A percentile compares a stretch with the other conserved stretches of the same genome.
These are phyloP conservation scores for Venturia effusa DNA, from an alignment of 2,329 filamentous ascomycete species.

Conservation along the genomic window DNA sequence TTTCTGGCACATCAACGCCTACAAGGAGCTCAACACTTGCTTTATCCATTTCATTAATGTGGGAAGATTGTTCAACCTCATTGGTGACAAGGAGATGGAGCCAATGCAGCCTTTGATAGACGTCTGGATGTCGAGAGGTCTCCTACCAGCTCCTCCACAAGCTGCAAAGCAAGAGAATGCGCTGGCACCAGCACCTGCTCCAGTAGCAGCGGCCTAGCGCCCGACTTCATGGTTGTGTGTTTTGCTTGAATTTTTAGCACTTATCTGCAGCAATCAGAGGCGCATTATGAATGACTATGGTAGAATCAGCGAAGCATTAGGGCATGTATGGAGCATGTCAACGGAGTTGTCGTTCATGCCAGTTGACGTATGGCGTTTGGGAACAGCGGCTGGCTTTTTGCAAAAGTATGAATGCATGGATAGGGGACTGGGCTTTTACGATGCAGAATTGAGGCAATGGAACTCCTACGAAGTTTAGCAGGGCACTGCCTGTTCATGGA, in stretches of 20 bases:
- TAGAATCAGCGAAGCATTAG: constrained; percentile 1
- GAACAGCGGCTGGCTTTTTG: background rate
- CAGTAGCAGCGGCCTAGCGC: background rate
- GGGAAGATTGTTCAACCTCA: constrained; percentile 67
- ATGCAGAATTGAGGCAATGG: background rate
- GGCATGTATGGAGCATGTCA: constrained; percentile 2
- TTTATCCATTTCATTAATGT: constrained; percentile 44
- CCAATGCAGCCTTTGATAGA: constrained; percentile 94
- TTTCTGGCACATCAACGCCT: constrained; percentile 37
- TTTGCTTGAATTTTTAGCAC: background rate
- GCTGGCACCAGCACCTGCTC: background rate
- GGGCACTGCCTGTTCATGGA: background rate
- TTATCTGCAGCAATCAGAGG: constrained; percentile 1
- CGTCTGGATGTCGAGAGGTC: constrained; percentile 79
- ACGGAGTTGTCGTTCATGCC: background rate
- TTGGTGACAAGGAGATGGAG: constrained; percentile 82
- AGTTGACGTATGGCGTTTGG: background rate
- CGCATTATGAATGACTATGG: background rate
- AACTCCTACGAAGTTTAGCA: background rate
- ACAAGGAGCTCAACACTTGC: constrained; percentile 43
- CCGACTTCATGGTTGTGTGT: background rate
- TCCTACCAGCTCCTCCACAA: constrained; percentile 54
- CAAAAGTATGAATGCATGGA: background rate
- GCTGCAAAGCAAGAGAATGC: background rate
- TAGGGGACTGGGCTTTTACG: background rate